phyloP scores from a whole-genome alignment of 495 filamentous ascomycete genomes.

The Pseudomonodictys pantanalensis region DNA sequence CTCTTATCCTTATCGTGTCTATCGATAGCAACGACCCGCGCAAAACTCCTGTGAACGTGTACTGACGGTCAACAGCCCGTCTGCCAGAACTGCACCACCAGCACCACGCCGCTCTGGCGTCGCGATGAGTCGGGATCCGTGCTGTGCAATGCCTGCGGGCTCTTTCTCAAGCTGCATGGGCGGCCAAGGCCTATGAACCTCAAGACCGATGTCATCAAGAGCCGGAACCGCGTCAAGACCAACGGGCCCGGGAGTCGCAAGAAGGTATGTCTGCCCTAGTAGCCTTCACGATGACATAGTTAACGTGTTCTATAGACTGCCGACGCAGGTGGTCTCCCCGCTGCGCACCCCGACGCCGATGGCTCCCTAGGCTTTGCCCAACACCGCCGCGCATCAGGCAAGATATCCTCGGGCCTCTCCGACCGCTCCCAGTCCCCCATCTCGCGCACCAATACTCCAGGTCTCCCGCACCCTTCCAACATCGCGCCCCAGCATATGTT shows the following conservation, averaged over 20 bases:
- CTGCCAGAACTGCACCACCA: slow-evolving; percentile 95
- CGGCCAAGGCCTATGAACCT: slow-evolving; percentile 89
- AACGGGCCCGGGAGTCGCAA: slow-evolving; percentile 80
- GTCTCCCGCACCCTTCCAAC: slow-evolving; percentile 51
- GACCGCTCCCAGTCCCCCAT: slow-evolving; percentile 82
- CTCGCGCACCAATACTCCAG: slow-evolving; percentile 81
- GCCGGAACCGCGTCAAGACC: slow-evolving; percentile 95
- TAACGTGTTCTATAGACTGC: slow-evolving; percentile 4
- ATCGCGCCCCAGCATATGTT: slow-evolving; percentile 77
- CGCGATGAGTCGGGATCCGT: slow-evolving; percentile 93
- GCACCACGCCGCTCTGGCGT: slow-evolving; percentile 94
- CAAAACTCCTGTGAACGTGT: too few relatives aligned
- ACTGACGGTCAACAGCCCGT: too few relatives aligned
- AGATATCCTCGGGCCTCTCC: slow-evolving; percentile 66
- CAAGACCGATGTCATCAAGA: slow-evolving; percentile 99
- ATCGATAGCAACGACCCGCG: slow-evolving; percentile 5
- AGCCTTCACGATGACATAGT: not conserved
- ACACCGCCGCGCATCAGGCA: slow-evolving; percentile 67
- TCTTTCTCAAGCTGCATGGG: slow-evolving; percentile 96
- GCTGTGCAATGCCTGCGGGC: slow-evolving; percentile 97
- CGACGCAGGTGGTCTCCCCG: slow-evolving; percentile 51
- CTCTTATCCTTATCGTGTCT: slow-evolving; percentile 35
- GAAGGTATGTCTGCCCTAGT: slow-evolving; percentile 59
- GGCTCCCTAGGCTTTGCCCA: slow-evolving; percentile 49
- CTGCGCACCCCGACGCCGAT: slow-evolving; percentile 57